phyloP scores from a whole-genome alignment of 495 filamentous ascomycete species.

The Lasiosphaeria ovina region DNA sequence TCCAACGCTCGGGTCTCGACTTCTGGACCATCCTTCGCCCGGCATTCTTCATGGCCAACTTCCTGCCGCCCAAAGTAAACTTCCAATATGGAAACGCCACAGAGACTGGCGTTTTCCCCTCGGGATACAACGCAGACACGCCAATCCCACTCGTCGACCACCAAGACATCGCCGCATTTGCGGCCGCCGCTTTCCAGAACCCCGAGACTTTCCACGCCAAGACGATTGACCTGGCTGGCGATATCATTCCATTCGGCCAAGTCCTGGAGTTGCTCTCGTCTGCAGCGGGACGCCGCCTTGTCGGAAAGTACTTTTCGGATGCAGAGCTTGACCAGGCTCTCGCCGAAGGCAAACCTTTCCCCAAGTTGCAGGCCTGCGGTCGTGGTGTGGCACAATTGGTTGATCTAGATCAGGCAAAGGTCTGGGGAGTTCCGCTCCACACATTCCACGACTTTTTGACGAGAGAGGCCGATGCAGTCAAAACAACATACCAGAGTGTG shows the following conservation, averaged over 20 bases:
- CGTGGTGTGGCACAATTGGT: constrained; percentile 34
- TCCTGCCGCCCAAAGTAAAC: constrained; percentile 33
- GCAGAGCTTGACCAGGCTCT: constrained; percentile 36
- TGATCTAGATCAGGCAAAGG: constrained; percentile 36
- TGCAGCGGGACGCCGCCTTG: constrained; percentile 34
- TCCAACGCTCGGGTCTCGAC: constrained; percentile 35
- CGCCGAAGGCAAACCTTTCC: constrained; percentile 25
- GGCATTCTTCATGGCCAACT: constrained; percentile 53
- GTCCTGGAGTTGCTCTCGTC: constrained; percentile 31
- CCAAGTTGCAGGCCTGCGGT: constrained; percentile 16
- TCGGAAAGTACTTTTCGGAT: constrained; percentile 35
- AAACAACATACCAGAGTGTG: constrained; percentile 22
- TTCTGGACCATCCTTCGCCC: constrained; percentile 45
- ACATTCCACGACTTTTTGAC: constrained; percentile 40
- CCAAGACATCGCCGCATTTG: constrained; percentile 50
- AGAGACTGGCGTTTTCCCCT: constrained; percentile 29
- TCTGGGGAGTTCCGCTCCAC: constrained; percentile 29
- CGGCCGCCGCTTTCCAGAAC: constrained; percentile 40
- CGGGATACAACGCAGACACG: constrained; percentile 24
- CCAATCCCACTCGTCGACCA: constrained; percentile 43
- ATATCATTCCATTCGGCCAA: constrained; percentile 19
- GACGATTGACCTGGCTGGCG: constrained; percentile 39
- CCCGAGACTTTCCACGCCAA: constrained; percentile 38
- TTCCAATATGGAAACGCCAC: constrained; percentile 38
- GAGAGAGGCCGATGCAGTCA: constrained; percentile 34